Evolutionary conservation across 2,329 filamentous ascomycete species (phyloP), one percentile per base, ranked within the genome.

Genomic region (Cytospora piceicola): DNA sequence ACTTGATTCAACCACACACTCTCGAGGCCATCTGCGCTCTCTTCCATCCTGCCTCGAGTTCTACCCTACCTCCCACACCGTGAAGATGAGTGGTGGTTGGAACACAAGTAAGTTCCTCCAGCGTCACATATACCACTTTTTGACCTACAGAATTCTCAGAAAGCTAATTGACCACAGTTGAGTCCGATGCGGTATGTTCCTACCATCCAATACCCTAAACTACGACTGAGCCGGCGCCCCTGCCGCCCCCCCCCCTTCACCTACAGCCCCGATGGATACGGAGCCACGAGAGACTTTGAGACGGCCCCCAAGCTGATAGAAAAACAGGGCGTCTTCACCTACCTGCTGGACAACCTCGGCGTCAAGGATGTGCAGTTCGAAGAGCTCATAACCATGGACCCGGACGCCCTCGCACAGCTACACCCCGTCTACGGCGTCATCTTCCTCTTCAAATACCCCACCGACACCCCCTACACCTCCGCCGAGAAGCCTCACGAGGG

Each of bases 401-500:
- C 92, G 8, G 87, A 92, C 61, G 85, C 86, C 65, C 85, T 96
- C 15, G 84, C 86, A 53, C 81, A 88, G 70, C 85, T 93, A 39
- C 88, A 90, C 72, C 91, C 92, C 22, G 84, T 97, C 61, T 96
- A 97, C 80, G 95, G 95, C 73, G 93, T 99, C 71, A 97, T 99
- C 75, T 99, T 99, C 80, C 92, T 99, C 77, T 99, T 99, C 88
- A 98, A 97, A 81, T 99, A 92, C 79, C 92, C 87, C 59, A 93
- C 88, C 68, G 88, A 91, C 75, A 85, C 78, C 67, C 85, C 82
- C 72, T 90, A 83, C 80, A 87, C 81, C 46, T 78, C 77, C 68
- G 79, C 84, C 52, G 83, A 87, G 64, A 85, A 85, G 54, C 93
- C 94, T 0, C 85, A 88, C 70, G 94, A 98, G 76, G 95, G 95